Conservation (phyloP, 306 rosid genomes). For the Quercus robur region DNA sequence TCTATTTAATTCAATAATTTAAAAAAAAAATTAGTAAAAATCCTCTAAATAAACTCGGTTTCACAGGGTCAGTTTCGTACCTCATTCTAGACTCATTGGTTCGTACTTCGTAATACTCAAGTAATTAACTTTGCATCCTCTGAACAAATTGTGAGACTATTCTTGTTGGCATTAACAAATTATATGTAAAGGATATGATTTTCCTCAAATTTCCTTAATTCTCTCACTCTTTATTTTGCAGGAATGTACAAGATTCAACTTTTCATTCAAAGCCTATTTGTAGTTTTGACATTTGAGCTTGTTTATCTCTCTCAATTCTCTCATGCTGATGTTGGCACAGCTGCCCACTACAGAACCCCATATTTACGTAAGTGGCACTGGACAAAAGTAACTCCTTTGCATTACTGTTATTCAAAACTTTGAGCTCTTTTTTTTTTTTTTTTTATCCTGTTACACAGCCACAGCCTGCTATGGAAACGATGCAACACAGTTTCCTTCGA, state of each 20-base stretch:
- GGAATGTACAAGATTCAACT: conserved; percentile 21
- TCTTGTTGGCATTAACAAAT: too few species aligned
- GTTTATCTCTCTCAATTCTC: conserved; percentile 14
- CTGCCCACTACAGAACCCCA: conserved; percentile 55
- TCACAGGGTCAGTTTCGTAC: too few species aligned
- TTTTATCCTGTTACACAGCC: conserved; percentile 24
- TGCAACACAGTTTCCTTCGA: conserved; percentile 44
- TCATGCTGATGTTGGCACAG: conserved; percentile 55
- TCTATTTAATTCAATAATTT: too few species aligned
- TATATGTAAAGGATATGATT: too few species aligned
- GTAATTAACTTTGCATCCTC: too few species aligned
- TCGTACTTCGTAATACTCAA: too few species aligned
- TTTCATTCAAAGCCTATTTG: neutral
- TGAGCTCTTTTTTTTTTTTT: neutral
- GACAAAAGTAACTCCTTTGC: neutral
- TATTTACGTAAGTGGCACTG: conserved; percentile 49
- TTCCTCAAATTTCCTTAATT: too few species aligned
- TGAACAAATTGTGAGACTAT: too few species aligned
- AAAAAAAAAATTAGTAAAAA: too few species aligned
- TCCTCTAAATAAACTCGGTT: too few species aligned
- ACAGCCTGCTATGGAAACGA: conserved; percentile 52
- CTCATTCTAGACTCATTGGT: too few species aligned
- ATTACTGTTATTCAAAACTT: neutral
- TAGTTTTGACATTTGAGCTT: conserved; percentile 18
- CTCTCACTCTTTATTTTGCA: neutral